Percentiles rank a stretch among this genome's conserved stretches.
Evolutionary conservation across 169 alveolate genomes (phyloP).

Genomic region (Plasmodium blacklocki): DNA sequence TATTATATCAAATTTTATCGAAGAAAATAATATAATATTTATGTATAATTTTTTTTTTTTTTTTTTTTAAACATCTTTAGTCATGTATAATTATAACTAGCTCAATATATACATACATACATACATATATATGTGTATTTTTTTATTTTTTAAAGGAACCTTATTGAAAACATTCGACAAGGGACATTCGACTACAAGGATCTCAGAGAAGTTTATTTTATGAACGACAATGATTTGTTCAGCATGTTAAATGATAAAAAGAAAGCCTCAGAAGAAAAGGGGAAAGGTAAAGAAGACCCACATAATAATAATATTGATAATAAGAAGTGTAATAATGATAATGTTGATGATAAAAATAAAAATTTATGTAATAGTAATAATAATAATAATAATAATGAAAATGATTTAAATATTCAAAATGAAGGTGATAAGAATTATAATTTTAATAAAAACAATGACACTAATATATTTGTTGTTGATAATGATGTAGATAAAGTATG

Average conservation of each 20-base stretch:
- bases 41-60: too few relatives aligned
- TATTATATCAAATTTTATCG: too few relatives aligned
- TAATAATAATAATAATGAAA: background rate
- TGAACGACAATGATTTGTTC: slow-evolving; percentile 46
- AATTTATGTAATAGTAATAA: background rate
- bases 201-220: slow-evolving; percentile 38
- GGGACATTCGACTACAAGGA: slow-evolving; percentile 62
- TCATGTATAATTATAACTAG: background rate
- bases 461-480: slow-evolving; percentile 30
- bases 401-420: background rate
- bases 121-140: background rate
- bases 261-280: slow-evolving; percentile 13
- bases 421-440: background rate
- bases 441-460: background rate
- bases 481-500: slow-evolving; percentile 74
- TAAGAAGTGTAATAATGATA: background rate
- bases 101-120: background rate
- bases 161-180: slow-evolving; percentile 32
- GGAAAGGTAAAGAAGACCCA: background rate
- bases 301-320: background rate
- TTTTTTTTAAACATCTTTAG: too few relatives aligned
- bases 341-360: background rate
- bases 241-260: slow-evolving; percentile 20
- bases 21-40: too few relatives aligned
- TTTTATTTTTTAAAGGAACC: slow-evolving; percentile 7